Percentiles rank a stretch among this genome's conserved stretches.
These are phyloP conservation scores for Calonectria naviculata DNA, from an alignment of 2,329 filamentous ascomycete genomes.

Conservation along the genomic window DNA sequence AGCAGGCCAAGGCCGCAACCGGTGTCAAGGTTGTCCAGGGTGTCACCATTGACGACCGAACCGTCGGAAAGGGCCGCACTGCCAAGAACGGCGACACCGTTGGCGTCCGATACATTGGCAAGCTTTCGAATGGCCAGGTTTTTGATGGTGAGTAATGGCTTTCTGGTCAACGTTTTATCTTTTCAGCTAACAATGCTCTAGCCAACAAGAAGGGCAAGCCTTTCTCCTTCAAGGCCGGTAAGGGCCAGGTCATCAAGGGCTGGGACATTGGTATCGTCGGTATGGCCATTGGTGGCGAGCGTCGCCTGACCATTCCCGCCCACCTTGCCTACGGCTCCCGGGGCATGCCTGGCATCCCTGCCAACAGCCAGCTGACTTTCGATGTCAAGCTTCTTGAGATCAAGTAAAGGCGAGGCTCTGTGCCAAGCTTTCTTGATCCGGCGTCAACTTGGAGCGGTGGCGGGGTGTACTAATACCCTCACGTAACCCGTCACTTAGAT, in stretches of 20 bases:
- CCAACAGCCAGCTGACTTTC: constrained; percentile 91
- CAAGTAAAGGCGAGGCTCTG: constrained; percentile 66
- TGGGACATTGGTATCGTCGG: constrained; percentile 96
- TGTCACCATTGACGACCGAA: constrained; percentile 95
- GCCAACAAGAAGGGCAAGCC: constrained; percentile 99
- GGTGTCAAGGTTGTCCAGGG: constrained; percentile 86
- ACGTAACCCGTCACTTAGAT: constrained; percentile 23
- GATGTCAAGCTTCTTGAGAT: constrained; percentile 89
- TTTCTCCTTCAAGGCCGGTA: constrained; percentile 94
- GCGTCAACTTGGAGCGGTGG: constrained; percentile 20
- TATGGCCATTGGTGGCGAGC: constrained; percentile 94
- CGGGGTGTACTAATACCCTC: constrained; percentile 40
- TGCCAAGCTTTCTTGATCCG: constrained; percentile 20
- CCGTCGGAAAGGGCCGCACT: constrained; percentile 83
- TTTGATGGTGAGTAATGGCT: constrained; percentile 81
- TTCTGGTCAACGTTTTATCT: background rate
- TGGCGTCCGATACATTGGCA: constrained; percentile 97
- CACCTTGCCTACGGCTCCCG: constrained; percentile 91
- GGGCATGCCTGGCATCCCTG: constrained; percentile 84
- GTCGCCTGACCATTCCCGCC: constrained; percentile 89
- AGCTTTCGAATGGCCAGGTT: constrained; percentile 92
- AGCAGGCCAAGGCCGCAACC: constrained; percentile 60
- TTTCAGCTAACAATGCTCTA: constrained; percentile 49
- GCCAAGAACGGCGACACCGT: constrained; percentile 93
- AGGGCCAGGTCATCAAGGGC: constrained; percentile 97